These are phyloP conservation scores for Dactylellina sp. DNA, from an alignment of 2,329 filamentous ascomycete species.

Conservation along the genomic window DNA sequence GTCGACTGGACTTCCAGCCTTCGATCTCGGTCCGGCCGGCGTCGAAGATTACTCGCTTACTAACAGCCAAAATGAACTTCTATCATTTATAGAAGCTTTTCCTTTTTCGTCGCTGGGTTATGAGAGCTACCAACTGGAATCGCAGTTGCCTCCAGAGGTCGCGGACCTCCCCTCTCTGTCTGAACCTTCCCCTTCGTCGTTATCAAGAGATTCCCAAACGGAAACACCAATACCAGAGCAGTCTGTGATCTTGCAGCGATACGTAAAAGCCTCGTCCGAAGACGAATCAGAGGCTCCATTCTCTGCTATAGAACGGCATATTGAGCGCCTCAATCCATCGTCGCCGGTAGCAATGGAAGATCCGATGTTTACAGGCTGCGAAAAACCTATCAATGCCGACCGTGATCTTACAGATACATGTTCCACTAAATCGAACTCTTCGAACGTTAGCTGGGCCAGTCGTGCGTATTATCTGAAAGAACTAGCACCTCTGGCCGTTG, in stretches of 20 bases:
- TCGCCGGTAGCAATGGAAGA: conserved; percentile 25
- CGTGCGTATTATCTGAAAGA: conserved; percentile 32
- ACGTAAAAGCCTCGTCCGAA: conserved; percentile 47
- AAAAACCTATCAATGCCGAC: conserved; percentile 2
- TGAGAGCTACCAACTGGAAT: conserved; percentile 13
- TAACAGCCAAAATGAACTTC: conserved; percentile 39
- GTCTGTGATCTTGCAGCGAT: conserved; percentile 48
- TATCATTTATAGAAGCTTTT: conserved; percentile 48
- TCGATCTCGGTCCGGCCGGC: conserved; percentile 30
- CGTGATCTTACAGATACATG: conserved; percentile 23
- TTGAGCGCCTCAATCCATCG: conserved; percentile 12
- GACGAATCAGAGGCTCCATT: conserved; percentile 52
- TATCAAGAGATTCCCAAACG: conserved; percentile 6
- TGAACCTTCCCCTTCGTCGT: conserved; percentile 28
- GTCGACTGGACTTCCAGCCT: conserved; percentile 18
- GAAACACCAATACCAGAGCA: conserved; percentile 18
- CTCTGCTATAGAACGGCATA: conserved; percentile 43
- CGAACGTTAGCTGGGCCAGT: conserved; percentile 33
- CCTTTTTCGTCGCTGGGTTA: conserved; percentile 25
- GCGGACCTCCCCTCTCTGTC: conserved; percentile 18
- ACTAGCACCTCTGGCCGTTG: conserved; percentile 21
- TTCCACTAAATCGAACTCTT: conserved; percentile 33
- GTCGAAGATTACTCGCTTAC: conserved; percentile 30
- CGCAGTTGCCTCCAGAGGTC: conserved; percentile 23
- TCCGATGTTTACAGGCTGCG: conserved; percentile 10